Conservation (phyloP, 2,329 filamentous ascomycete species). For the Cytospora paraplurivora region DNA sequence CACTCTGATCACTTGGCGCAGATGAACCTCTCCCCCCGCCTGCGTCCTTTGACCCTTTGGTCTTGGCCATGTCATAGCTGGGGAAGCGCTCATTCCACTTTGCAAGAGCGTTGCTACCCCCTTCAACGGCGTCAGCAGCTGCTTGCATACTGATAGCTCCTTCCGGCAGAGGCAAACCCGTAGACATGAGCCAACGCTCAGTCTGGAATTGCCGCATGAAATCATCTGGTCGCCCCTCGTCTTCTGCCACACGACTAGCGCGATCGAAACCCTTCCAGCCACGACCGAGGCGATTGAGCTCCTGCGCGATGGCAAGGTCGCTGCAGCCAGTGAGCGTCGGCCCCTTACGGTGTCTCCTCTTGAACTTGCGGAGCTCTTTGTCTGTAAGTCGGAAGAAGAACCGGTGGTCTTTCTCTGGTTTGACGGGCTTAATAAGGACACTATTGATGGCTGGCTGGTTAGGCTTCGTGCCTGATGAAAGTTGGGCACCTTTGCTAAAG, state of each 20-base stretch:
- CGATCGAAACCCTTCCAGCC: slow-evolving; percentile 11
- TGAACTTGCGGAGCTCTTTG: slow-evolving; percentile 3
- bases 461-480: background rate
- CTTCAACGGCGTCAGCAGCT: background rate
- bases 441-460: background rate
- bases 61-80: background rate
- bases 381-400: slow-evolving; percentile 9
- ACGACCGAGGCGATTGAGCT: slow-evolving; percentile 8
- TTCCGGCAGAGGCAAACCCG: background rate
- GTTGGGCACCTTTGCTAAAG: background rate
- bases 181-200: background rate
- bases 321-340: background rate
- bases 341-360: background rate
- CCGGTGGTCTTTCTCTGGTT: background rate
- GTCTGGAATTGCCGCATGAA: background rate
- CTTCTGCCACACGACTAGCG: background rate
- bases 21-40: background rate
- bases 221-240: background rate
- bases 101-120: background rate
- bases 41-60: background rate
- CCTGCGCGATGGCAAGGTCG: background rate
- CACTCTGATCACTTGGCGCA: background rate
- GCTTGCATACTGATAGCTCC: background rate
- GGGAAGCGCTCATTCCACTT: too few relatives aligned
- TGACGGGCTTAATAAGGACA: background rate